Base-by-base conservation (phyloP, 805 yeast genomes). In the Starmerella stellata region DNA sequence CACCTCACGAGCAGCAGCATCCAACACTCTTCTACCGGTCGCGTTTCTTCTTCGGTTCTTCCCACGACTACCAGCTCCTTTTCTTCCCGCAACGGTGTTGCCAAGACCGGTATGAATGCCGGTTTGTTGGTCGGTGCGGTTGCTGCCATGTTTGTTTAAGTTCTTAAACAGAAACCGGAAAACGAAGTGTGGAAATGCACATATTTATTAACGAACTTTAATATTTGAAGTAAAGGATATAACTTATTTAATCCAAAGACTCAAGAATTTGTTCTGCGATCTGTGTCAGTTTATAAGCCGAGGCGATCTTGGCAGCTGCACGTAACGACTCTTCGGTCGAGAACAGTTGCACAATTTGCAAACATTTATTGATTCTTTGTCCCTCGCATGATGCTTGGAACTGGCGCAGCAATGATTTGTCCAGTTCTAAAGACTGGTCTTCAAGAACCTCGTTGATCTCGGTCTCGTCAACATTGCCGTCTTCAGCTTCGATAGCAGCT, bases 271-370 rank as follows among this genome's bases (percentile, higher is more conserved):
- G 66, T 42, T 66, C 70, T 1, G 72, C 74, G 42, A 78, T 53
- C 1, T 59, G 52, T 14, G 62, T 58, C 52, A 74, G 55, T 24
- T 71, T 75, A 39, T 72, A 66, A 43, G 94, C 68, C 51, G 79
- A 79, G 1, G 94, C 82, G 39, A 87, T 79, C 57, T 78, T 78
- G 13, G 71, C 63, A 1, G 95, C 94, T 0, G 95, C 95, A 39
- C 66, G 68, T 44, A 85, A 60, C 2, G 93, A 92, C 47, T 77
- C 74, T 44, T 78, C 87, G 47, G 74, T 77, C 48, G 73, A 71
- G 48, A 87, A 63, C 51, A 78, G 72, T 43, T 65, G 67, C 5
- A 73, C 83, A 21, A 90, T 55, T 25, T 77, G 74, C 44, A 72
- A 62, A 1, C 93, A 90, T 55, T 75, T 76, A 38, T 68, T 67